These are phyloP conservation scores for Aotearoamyces nothofagi DNA, from an alignment of 2,329 filamentous ascomycete genomes.

Conservation along the genomic window DNA sequence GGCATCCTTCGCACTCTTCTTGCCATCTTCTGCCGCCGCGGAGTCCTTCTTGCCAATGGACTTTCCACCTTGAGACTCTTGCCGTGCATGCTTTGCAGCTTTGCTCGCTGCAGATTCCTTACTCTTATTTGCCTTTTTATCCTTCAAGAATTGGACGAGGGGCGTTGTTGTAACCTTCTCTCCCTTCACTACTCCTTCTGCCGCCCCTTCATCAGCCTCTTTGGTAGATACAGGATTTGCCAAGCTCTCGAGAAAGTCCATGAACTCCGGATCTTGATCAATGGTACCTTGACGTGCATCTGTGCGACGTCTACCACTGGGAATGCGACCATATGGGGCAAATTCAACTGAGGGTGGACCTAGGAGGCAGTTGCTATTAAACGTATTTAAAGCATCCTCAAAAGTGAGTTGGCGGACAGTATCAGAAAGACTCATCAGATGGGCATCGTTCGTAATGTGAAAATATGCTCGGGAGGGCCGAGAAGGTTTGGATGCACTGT, in stretches of 20 bases:
- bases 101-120: constrained; percentile 41
- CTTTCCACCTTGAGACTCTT: constrained; percentile 14
- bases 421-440: constrained; percentile 54
- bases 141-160: constrained; percentile 74
- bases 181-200: constrained; percentile 9
- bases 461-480: constrained; percentile 69
- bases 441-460: constrained; percentile 57
- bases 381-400: constrained; percentile 68
- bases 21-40: constrained; percentile 27
- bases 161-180: constrained; percentile 70
- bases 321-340: constrained; percentile 70
- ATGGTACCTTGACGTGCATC: constrained; percentile 89
- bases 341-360: constrained; percentile 71
- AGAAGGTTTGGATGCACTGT: constrained; percentile 71
- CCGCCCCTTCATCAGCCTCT: constrained; percentile 29
- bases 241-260: constrained; percentile 76
- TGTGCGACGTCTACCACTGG: constrained; percentile 55
- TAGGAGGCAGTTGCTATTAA: constrained; percentile 55
- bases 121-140: constrained; percentile 70
- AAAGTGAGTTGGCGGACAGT: constrained; percentile 55
- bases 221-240: constrained; percentile 48
- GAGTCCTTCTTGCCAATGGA: constrained; percentile 9
- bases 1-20: constrained; percentile 44
- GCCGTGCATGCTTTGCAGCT: constrained; percentile 32
- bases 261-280: constrained; percentile 91